Evolutionary conservation across 768 basidiomycete species (phyloP).

Genomic region (Brasilioporus rufonigricans): DNA sequence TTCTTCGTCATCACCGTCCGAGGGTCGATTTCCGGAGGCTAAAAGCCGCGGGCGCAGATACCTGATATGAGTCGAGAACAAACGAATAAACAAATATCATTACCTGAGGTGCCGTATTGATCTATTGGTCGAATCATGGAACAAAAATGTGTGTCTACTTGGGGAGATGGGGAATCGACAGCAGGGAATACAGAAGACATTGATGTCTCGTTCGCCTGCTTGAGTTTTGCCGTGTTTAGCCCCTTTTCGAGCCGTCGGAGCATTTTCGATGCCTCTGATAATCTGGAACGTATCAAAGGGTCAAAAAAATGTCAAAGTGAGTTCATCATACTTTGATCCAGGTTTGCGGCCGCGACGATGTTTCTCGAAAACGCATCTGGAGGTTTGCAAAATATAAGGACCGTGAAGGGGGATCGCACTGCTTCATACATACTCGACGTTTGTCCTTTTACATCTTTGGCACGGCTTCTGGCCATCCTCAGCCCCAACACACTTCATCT

Average conservation of each 20-base stretch:
- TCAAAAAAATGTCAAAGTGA: conserved; percentile 4
- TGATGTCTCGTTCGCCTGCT: conserved; percentile 43
- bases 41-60: conserved; percentile 7
- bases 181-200: conserved; percentile 34
- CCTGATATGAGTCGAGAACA: conserved; percentile 2
- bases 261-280: conserved; percentile 90
- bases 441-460: conserved; percentile 81
- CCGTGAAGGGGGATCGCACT: neutral
- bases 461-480: conserved; percentile 81
- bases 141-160: conserved; percentile 28
- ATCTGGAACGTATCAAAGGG: conserved; percentile 39
- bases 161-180: conserved; percentile 30
- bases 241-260: conserved; percentile 84
- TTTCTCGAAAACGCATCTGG: conserved; percentile 83
- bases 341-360: conserved; percentile 87
- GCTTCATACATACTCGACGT: conserved; percentile 56
- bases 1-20: conserved; percentile 59
- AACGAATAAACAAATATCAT: neutral
- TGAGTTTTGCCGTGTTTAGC: conserved; percentile 72
- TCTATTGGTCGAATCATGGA: conserved; percentile 30
- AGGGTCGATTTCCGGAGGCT: conserved; percentile 25
- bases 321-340: conserved; percentile 70
- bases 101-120: conserved; percentile 30
- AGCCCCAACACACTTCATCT: conserved; percentile 93
- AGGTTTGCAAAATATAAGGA: conserved; percentile 14